These are phyloP conservation scores for Trifolium pratense DNA, from an alignment of 306 rosid genomes.

Conservation along the genomic window DNA sequence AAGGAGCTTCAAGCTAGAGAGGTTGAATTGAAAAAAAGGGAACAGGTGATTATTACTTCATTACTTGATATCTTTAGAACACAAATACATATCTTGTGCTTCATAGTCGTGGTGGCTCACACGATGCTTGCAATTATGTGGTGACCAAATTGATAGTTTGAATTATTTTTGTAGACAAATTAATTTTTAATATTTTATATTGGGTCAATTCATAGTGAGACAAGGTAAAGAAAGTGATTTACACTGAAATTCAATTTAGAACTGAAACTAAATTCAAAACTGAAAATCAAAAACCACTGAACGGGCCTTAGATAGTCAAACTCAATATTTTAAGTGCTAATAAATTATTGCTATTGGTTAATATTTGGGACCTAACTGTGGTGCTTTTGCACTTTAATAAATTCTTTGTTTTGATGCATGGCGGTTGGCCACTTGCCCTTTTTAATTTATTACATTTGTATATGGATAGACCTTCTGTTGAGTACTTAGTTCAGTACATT, in stretches of 20 bases:
- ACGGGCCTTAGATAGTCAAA: background rate
- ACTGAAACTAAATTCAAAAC: too few relatives aligned
- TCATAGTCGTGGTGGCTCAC: too few relatives aligned
- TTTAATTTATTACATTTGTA: slow-evolving; percentile 9
- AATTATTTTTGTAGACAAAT: too few relatives aligned
- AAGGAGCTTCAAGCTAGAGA: slow-evolving; percentile 88
- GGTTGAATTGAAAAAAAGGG: slow-evolving; percentile 83
- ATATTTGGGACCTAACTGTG: slow-evolving; percentile 30
- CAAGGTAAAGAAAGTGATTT: too few relatives aligned
- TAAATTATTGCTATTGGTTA: slow-evolving; percentile 15
- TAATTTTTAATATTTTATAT: too few relatives aligned
- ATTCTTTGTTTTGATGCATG: slow-evolving; percentile 2
- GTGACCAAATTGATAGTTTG: too few relatives aligned
- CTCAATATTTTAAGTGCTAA: slow-evolving; percentile 26
- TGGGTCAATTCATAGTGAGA: too few relatives aligned
- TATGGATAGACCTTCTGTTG: slow-evolving; percentile 13
- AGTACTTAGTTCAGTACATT: slow-evolving; percentile 9
- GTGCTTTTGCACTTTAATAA: slow-evolving; percentile 9
- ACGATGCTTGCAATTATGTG: too few relatives aligned
- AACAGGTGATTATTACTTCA: slow-evolving; percentile 64
- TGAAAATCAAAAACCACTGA: too few relatives aligned
- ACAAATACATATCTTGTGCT: background rate
- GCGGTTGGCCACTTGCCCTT: background rate
- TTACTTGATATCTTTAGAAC: slow-evolving; percentile 26
- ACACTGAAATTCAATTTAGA: too few relatives aligned